phyloP scores from a whole-genome alignment of 1,139 yeast genomes.

The Candida sanyaensis region DNA sequence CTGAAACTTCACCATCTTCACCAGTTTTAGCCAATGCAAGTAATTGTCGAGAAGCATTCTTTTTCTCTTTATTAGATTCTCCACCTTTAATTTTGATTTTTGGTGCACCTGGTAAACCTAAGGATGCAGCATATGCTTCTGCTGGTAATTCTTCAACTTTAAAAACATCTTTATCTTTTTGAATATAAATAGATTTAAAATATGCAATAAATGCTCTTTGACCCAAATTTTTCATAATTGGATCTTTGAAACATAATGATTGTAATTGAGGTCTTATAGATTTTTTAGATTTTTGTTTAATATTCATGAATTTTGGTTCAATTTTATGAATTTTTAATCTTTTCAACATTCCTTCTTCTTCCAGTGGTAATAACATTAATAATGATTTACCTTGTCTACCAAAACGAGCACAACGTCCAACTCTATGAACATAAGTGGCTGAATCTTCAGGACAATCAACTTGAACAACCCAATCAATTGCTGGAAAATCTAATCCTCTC shows the following conservation, averaged over 20 bases:
- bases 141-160: constrained; percentile 73
- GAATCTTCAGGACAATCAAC: constrained; percentile 96
- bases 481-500: constrained; percentile 95
- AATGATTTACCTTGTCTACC: constrained; percentile 88
- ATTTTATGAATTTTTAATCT: constrained; percentile 65
- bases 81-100: constrained; percentile 70
- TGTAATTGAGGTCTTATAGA: constrained; percentile 84
- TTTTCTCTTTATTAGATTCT: constrained; percentile 61
- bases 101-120: constrained; percentile 97
- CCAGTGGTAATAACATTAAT: constrained; percentile 80
- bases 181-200: constrained; percentile 79
- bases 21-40: constrained; percentile 57
- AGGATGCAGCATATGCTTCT: constrained; percentile 80
- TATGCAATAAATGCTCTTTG: constrained; percentile 96
- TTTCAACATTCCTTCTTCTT: constrained; percentile 74
- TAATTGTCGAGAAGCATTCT: constrained; percentile 78
- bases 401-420: constrained; percentile 94
- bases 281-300: constrained; percentile 76
- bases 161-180: constrained; percentile 85
- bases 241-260: constrained; percentile 87
- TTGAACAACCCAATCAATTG: constrained; percentile 97
- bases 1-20: constrained; percentile 63
- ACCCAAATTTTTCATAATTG: constrained; percentile 87
- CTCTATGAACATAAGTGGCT: constrained; percentile 94
- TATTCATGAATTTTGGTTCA: constrained; percentile 69